Base-by-base conservation (phyloP, 2,329 filamentous ascomycete genomes). In the Clarireedia sp. region DNA sequence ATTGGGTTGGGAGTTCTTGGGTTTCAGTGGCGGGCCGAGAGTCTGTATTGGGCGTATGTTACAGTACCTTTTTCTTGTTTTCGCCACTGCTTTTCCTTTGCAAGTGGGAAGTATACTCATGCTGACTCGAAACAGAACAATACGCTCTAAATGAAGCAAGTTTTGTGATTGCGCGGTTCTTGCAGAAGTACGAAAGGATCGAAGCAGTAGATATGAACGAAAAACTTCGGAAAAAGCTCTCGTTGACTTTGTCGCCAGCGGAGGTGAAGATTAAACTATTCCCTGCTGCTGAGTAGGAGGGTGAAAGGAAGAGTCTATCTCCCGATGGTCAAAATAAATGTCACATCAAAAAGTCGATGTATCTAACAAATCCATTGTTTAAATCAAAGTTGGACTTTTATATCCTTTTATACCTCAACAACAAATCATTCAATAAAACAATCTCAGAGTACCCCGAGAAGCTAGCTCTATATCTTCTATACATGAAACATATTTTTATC, bases 1-100 rank as follows among this genome's bases (percentile, higher is more conserved):
- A 0, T 60, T 81, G 0, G 72, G 80, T 29, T 88, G 92, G 72
- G 89, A 88, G 0, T 89, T 88, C 57, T 85, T 88, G 48, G 85
- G 85, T 0, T 94, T 94, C 66, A 87, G 83, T 62, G 74, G 82
- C 16, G 86, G 86, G 0, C 83, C 86, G 0, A 72, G 86, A 5
- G 78, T 85, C 0, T 89, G 86, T 58, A 85, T 94, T 1, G 89
- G 89, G 61, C 70, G 51, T 66, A 60, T 63, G 68, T 70, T 43
- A 63, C 45, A 56, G 57, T 51, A 43, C n/a, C 21, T 26, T 26
- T 10, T 7, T 33, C 10, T 26, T 37, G n/a, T 17, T 36, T n/a
- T 48, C 7, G 2, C 40, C 2, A n/a, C 33, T 55, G 24, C 7
- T 17, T 23, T 46, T 3, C 46, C 19, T 21, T 23, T 19, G 17